Conservation (phyloP, 73 alveolate species). For the Durusdinium trenchii region DNA sequence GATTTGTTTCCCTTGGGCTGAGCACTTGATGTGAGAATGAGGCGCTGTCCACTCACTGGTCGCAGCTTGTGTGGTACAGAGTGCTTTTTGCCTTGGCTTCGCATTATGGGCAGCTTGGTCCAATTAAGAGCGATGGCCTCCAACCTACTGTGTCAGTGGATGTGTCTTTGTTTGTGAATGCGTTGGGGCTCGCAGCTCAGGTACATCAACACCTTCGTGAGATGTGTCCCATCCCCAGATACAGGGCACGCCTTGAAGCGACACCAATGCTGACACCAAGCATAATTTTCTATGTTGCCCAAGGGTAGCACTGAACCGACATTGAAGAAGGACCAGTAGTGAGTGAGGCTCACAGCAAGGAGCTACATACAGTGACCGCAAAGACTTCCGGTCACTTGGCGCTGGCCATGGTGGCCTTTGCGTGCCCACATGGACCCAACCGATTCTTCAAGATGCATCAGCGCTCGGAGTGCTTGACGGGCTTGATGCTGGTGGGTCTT, state of each 20-base stretch:
- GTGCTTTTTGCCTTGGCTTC: conserved; percentile 35
- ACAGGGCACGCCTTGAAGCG: neutral
- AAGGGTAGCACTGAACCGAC: too few species aligned
- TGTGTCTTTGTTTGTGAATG: neutral
- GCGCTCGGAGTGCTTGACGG: too few species aligned
- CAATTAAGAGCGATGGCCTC: neutral
- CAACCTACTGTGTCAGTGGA: neutral
- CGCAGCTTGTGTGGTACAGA: conserved; percentile 84
- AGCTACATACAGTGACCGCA: too few species aligned
- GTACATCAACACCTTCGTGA: conserved; percentile 43
- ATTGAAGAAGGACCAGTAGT: too few species aligned
- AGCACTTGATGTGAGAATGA: neutral
- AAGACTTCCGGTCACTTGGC: too few species aligned
- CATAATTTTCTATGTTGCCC: too few species aligned
- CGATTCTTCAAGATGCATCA: too few species aligned
- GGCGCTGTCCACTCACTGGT: conserved; percentile 82
- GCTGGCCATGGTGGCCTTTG: too few species aligned
- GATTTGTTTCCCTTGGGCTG: neutral
- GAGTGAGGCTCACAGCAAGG: too few species aligned
- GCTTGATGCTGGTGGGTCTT: too few species aligned
- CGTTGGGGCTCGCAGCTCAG: neutral
- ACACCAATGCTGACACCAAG: too few species aligned
- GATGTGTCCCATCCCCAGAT: neutral
- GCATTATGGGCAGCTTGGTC: conserved; percentile 47
- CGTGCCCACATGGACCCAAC: too few species aligned